Evolutionary conservation across 352 stramenopile species (phyloP).

Genomic region (Phytophthora pinifolia): DNA sequence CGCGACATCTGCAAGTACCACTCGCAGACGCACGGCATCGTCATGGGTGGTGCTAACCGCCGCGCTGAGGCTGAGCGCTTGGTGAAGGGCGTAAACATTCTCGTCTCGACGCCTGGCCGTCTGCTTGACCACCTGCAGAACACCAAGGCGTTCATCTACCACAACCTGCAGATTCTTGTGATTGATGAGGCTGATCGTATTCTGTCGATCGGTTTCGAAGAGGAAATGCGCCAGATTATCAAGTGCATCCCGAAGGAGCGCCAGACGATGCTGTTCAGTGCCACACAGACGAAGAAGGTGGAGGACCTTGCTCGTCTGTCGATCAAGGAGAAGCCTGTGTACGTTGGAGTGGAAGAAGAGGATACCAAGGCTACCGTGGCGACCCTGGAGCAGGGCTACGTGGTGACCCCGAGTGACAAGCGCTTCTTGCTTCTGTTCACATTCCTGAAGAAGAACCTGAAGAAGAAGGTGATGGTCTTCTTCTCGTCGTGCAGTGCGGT

Average conservation of each 20-base stretch:
- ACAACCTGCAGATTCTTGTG: conserved; percentile 96
- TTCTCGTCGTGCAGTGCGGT: conserved; percentile 94
- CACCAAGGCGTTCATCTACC: conserved; percentile 97
- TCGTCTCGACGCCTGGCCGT: conserved; percentile 97
- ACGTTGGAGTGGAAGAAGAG: conserved; percentile 95
- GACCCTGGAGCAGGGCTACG: conserved; percentile 97
- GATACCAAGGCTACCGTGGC: conserved; percentile 91
- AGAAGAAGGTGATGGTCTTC: conserved; percentile 99
- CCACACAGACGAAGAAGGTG: conserved; percentile 98
- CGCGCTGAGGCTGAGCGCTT: conserved; percentile 95
- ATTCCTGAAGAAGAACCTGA: conserved; percentile 99
- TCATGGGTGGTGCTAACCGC: conserved; percentile 98
- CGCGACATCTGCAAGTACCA: conserved; percentile 96
- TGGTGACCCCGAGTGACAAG: conserved; percentile 97
- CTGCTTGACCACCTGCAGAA: conserved; percentile 98
- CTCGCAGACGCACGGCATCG: conserved; percentile 95
- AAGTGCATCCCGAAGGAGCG: conserved; percentile 97
- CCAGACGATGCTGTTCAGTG: conserved; percentile 99
- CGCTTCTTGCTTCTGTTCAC: conserved; percentile 99
- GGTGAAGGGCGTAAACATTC: conserved; percentile 96
- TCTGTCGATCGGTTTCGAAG: conserved; percentile 98
- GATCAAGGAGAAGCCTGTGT: conserved; percentile 96
- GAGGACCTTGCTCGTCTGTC: conserved; percentile 94
- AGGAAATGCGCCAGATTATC: conserved; percentile 99
- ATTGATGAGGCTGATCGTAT: conserved; percentile 99